Evolutionary conservation across 257 asterid genomes (phyloP).

Genomic region (Anisodus acutangulus): DNA sequence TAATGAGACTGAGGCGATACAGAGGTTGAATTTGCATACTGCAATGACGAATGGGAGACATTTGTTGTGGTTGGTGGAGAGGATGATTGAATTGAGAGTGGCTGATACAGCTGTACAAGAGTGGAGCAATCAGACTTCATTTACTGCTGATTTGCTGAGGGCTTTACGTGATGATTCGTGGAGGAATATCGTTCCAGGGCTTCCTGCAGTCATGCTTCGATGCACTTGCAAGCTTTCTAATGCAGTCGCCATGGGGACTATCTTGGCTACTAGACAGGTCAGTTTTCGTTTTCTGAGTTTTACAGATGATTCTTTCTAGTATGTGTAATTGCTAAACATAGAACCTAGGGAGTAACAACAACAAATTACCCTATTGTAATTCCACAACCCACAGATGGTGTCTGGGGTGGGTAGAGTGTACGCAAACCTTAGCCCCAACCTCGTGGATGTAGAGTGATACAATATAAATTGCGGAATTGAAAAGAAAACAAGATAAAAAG

Average conservation of each 20-base stretch:
- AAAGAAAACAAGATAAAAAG: too few relatives aligned
- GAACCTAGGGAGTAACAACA: not conserved
- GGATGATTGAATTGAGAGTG: slow-evolving; percentile 92
- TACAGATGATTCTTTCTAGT: not conserved
- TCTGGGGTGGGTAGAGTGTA: too few relatives aligned
- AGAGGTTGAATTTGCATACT: slow-evolving; percentile 85
- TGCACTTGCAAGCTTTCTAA: slow-evolving; percentile 84
- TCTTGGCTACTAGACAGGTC: slow-evolving; percentile 84
- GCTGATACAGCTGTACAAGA: slow-evolving; percentile 83
- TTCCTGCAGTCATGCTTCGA: slow-evolving; percentile 76
- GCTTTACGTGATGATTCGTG: slow-evolving; percentile 78
- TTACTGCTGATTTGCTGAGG: slow-evolving; percentile 75
- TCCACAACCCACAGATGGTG: too few relatives aligned
- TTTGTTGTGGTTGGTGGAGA: slow-evolving; percentile 87
- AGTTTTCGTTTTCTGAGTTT: not conserved
- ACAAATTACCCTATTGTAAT: too few relatives aligned
- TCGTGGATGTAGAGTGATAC: too few relatives aligned
- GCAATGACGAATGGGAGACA: slow-evolving; percentile 84
- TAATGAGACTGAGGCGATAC: slow-evolving; percentile 85
- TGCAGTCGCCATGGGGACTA: slow-evolving; percentile 73
- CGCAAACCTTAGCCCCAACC: too few relatives aligned
- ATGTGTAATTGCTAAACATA: not conserved
- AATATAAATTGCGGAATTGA: too few relatives aligned
- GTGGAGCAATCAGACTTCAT: slow-evolving; percentile 82
- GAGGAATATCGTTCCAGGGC: slow-evolving; percentile 77